Percentiles rank a stretch among this genome's conserved stretches.
Conservation (phyloP, 2,329 filamentous ascomycete genomes). For the Arthrobotrys sinensis region DNA sequence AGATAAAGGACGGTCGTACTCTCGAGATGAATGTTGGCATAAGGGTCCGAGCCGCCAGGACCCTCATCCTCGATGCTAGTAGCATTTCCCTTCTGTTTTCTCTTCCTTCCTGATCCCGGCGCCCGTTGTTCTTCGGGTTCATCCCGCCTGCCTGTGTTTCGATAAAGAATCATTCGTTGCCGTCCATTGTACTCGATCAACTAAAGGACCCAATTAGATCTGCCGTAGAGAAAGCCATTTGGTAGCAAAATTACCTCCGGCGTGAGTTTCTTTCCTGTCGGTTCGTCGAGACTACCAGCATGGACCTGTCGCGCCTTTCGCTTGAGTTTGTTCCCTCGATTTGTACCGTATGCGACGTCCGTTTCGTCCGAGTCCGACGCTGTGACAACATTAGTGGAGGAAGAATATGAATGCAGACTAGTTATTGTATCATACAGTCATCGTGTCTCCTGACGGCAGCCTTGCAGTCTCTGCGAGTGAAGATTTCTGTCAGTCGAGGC, state of each 20-base stretch:
- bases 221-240: background rate
- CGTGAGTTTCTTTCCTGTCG: conserved; percentile 78
- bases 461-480: conserved; percentile 63
- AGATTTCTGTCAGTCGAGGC: conserved; percentile 19
- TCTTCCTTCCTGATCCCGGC: conserved; percentile 52
- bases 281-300: conserved; percentile 78
- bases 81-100: conserved; percentile 58
- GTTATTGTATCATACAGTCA: conserved; percentile 51
- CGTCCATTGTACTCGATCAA: conserved; percentile 81
- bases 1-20: conserved; percentile 69
- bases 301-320: conserved; percentile 80
- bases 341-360: conserved; percentile 78
- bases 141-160: conserved; percentile 68
- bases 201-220: conserved; percentile 68
- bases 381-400: conserved; percentile 65
- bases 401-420: background rate
- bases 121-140: conserved; percentile 49
- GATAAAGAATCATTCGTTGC: conserved; percentile 79
- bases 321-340: conserved; percentile 85
- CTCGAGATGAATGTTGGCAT: conserved; percentile 79
- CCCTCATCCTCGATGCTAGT: conserved; percentile 51
- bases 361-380: conserved; percentile 82
- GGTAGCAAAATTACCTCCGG: conserved; percentile 75
- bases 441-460: conserved; percentile 62
- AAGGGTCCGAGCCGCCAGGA: conserved; percentile 77